Percentiles rank a stretch among this genome's conserved stretches.
Conservation (phyloP, 108 stramenopile genomes). For the Fragilaria crotonensis region DNA sequence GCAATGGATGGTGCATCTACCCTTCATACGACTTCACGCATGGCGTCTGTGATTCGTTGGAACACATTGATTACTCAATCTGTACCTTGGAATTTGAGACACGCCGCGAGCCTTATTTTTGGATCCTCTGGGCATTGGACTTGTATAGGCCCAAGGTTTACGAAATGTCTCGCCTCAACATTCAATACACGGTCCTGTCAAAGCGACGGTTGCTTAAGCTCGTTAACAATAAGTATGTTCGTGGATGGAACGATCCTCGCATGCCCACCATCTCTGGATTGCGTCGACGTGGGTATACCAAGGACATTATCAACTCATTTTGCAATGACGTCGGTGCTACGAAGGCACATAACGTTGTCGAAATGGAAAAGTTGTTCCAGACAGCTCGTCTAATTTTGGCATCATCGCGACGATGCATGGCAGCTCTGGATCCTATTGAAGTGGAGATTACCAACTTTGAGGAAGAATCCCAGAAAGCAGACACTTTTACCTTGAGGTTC, state of each 20-base stretch:
- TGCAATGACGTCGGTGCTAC: conserved; percentile 96
- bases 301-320: conserved; percentile 89
- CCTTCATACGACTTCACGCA: conserved; percentile 98
- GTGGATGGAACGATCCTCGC: conserved; percentile 85
- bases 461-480: conserved; percentile 13
- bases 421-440: conserved; percentile 81
- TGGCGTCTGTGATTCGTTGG: conserved; percentile 94
- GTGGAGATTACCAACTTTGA: conserved; percentile 74
- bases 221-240: conserved; percentile 71
- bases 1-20: conserved; percentile 97
- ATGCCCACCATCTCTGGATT: conserved; percentile 87
- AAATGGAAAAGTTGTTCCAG: conserved; percentile 75
- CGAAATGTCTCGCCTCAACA: conserved; percentile 89
- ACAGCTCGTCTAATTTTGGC: conserved; percentile 54
- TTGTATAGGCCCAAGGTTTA: conserved; percentile 94
- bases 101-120: conserved; percentile 95
- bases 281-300: conserved; percentile 93
- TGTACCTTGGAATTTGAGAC: conserved; percentile 99
- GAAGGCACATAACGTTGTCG: conserved; percentile 85
- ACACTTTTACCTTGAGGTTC: conserved; percentile 51
- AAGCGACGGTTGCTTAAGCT: conserved; percentile 84
- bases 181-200: conserved; percentile 91
- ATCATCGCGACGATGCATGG: conserved; percentile 85
- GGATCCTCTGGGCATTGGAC: conserved; percentile 95
- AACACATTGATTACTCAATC: conserved; percentile 97